Evolutionary conservation across 495 filamentous ascomycete species (phyloP), one percentile per base, ranked within the genome.

Genomic region (Penicillium psychrofluorescens): DNA sequence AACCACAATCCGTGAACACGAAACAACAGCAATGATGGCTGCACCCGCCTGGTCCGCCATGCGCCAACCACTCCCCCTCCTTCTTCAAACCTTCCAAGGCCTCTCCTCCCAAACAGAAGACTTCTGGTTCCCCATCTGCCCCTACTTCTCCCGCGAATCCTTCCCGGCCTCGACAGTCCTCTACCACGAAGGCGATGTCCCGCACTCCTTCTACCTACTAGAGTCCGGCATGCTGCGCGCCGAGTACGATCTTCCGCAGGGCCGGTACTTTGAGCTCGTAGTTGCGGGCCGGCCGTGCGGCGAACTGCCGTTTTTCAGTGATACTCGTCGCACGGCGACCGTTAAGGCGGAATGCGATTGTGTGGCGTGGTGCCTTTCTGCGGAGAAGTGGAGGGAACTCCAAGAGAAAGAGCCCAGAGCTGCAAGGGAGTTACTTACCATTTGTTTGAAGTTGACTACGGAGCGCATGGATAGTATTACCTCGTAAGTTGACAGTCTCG

Each of bases 271-370:
- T 38, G 92, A 98, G 58, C 84, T 88, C 48, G 95, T 98, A 35
- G 86, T 96, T 2, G 88, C 89, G 7, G 92, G 92, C 15, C 90
- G 91, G 16, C 95, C 92, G 8, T 96, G 91, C 56, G 92, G 92
- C 22, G 92, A 98, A 64, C 64, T 97, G 41, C 92, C 92, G 0
- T 98, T 98, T 70, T 98, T 98, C 64, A 85, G 83, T 11, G 85
- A 88, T 54, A 95, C 90, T 0, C 75, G 79, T 27, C 76, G 92
- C 32, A 96, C 89, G 6, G 88, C 88, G 12, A 95, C 87, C 1
- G 89, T 95, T 16, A 72, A 80, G 43, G 83, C 85, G 0, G 90
- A 96, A 55, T 79, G 83, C 38, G 79, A 90, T 49, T 84, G 81
- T 44, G 80, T 91, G 11, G 80, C 83, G 11, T 98, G 92, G 92